Conservation (phyloP, 169 alveolate genomes). For the Cryptosporidium sp. region DNA sequence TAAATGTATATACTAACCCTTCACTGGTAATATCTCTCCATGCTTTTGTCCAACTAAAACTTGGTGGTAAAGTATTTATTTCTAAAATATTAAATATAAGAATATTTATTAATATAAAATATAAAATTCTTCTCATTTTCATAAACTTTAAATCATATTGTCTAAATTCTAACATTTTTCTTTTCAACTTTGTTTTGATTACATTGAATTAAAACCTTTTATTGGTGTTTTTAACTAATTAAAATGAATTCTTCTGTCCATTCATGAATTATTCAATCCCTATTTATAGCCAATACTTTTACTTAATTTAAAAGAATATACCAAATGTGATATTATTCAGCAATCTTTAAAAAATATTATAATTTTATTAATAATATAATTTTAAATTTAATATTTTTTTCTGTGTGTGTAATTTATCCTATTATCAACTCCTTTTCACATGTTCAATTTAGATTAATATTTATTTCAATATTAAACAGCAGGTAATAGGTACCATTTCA, state of each 20-base stretch:
- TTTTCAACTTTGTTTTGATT: background rate
- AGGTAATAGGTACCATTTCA: background rate
- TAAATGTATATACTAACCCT: slow-evolving; percentile 40
- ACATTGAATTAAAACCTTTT: background rate
- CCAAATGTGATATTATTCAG: background rate
- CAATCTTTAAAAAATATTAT: background rate
- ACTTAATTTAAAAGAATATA: background rate
- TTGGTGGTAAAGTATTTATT: slow-evolving; percentile 38
- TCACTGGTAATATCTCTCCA: slow-evolving; percentile 55
- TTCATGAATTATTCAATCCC: background rate
- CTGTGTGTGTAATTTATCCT: background rate
- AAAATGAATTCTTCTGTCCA: background rate
- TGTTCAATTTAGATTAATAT: background rate
- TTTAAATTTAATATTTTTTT: too few species aligned
- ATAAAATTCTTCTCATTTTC: background rate
- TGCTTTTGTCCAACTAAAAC: slow-evolving; percentile 61
- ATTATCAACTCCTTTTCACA: background rate
- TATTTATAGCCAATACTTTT: background rate
- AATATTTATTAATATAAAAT: background rate
- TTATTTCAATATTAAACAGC: background rate
- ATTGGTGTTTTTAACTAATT: background rate
- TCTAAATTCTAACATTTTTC: background rate
- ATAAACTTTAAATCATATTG: background rate
- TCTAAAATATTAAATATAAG: background rate
- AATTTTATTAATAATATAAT: too few species aligned